Evolutionary conservation across 129 eudicot genomes (phyloP), one percentile per base, ranked within the genome.

Genomic region (Logfia minima): DNA sequence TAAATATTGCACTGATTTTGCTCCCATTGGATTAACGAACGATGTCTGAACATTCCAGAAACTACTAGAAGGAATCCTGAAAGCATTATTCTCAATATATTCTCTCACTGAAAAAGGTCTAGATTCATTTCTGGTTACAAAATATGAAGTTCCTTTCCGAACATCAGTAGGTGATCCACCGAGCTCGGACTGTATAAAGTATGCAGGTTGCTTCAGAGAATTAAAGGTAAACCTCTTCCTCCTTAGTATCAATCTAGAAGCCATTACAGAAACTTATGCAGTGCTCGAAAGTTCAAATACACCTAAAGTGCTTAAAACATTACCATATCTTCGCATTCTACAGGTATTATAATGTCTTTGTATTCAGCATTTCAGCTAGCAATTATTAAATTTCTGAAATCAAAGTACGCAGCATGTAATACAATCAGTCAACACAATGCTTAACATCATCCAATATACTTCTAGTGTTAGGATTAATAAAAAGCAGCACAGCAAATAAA

Each of bases 201-300:
- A 43, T 32, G 69, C 59, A 24, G 86, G 80, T 28, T 75, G 79
- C 71, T 75, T 81, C 56, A 84, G 34, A 68, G 86, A 84, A 75
- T 52, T 77, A n/a, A 81, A 78, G 21, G 84, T 29, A 80, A 45
- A 17, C 76, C 79, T 85, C 79, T 78, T 84, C 86, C 88, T 81
- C 78, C 89, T 78, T 76, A 88, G 71, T 66, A 91, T 85, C 22
- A 86, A 74, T 76, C 90, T 70, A 65, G 93, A 83, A 77, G 97
- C 90, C 97, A 91, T 91, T 24, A 26, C 35, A 35, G 59, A 77
- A 34, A 52, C 75, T 62, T 65, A 70, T 31, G 72, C 83, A 65
- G 53, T 35, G 37, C 68, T 82, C 74, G 68, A 81, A 71, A 60
- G 32, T 82, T 77, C 72, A 81, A 71, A 60, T 45, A 5, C 77